phyloP scores from a whole-genome alignment of 1,284 basidiomycete genomes.

The Takashimella tepidaria region DNA sequence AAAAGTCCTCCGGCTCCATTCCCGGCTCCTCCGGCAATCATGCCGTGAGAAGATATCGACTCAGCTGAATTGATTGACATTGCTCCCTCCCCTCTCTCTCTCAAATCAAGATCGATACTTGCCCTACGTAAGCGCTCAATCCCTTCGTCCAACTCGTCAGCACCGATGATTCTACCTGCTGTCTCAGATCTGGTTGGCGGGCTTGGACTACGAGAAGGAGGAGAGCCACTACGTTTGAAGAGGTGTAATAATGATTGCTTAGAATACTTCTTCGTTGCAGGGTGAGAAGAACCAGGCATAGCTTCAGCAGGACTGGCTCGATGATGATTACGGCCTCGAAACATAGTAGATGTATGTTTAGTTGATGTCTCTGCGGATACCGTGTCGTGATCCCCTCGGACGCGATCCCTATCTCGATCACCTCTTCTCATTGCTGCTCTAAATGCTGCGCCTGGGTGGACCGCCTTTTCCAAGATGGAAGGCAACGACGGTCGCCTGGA shows the following conservation, averaged over 20 bases:
- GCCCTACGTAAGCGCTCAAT: slow-evolving; percentile 40
- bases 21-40: neutral
- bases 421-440: slow-evolving; percentile 29
- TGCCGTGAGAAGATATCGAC: neutral
- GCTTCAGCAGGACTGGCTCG: neutral
- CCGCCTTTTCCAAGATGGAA: slow-evolving; percentile 46
- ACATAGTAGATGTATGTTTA: slow-evolving; percentile 5
- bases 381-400: slow-evolving; percentile 9
- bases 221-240: slow-evolving; percentile 41
- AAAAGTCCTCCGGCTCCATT: neutral
- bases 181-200: slow-evolving; percentile 29
- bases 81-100: slow-evolving; percentile 1
- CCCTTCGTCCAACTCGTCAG: slow-evolving; percentile 38
- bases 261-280: slow-evolving; percentile 1
- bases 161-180: slow-evolving; percentile 17
- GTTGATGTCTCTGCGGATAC: slow-evolving; percentile 6
- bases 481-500: slow-evolving; percentile 45
- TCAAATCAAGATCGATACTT: slow-evolving; percentile 27
- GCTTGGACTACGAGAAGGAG: slow-evolving; percentile 41
- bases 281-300: neutral
- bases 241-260: slow-evolving; percentile 35
- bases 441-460: slow-evolving; percentile 37
- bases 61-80: slow-evolving; percentile 1
- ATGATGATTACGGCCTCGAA: slow-evolving; percentile 15
- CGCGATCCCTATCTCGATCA: neutral